phyloP scores from a whole-genome alignment of 805 yeast genomes.

The Ogataea populi-albae region DNA sequence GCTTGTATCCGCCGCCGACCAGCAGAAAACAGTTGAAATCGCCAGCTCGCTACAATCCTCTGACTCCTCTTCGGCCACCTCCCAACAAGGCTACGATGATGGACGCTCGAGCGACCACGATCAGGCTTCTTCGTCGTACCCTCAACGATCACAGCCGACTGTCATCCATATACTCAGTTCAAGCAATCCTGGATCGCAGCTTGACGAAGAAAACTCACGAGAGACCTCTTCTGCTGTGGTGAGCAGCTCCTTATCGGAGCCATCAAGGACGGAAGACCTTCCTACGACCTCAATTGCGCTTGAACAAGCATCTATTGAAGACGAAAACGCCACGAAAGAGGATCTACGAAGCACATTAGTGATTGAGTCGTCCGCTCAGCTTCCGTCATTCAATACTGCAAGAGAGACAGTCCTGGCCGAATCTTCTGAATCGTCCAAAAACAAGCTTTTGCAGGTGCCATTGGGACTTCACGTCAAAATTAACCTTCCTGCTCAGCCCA shows the following conservation, averaged over 20 bases:
- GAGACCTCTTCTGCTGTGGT: neutral
- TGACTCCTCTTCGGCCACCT: no score
- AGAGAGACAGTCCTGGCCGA: neutral
- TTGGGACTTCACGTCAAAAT: constrained; percentile 7
- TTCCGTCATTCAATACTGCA: neutral
- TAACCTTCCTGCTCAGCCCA: constrained; percentile 10
- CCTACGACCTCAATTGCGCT: no score
- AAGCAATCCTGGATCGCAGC: neutral
- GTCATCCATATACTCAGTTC: neutral
- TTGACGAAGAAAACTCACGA: no score
- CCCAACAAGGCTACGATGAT: no score
- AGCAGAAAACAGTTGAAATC: constrained; percentile 2
- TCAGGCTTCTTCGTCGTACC: neutral
- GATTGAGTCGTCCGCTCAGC: constrained; percentile 1
- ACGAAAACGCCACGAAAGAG: neutral
- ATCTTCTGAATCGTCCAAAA: neutral
- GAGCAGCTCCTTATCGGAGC: no score
- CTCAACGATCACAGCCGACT: no score
- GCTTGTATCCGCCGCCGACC: constrained; percentile 4
- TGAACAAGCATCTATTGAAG: no score
- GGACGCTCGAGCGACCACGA: neutral
- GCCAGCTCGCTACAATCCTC: constrained; percentile 2
- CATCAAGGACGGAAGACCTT: no score
- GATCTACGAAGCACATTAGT: constrained; percentile 2
- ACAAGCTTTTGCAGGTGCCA: constrained; percentile 4